phyloP scores from a whole-genome alignment of 2,329 filamentous ascomycete species.

The Trichoderma gracile region DNA sequence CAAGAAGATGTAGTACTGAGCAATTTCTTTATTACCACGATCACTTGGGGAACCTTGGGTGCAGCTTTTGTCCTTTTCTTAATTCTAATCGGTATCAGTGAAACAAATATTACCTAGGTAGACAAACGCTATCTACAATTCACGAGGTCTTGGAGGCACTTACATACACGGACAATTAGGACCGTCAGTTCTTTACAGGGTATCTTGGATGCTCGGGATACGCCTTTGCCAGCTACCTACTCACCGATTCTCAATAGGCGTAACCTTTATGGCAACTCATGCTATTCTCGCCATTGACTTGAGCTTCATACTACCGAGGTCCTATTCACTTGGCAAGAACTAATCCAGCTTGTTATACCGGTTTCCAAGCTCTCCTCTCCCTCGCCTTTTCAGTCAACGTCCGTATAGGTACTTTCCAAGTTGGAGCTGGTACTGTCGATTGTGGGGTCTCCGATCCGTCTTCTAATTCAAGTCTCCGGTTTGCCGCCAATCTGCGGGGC shows the following conservation, averaged over 20 bases:
- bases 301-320: background rate
- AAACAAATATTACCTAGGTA: background rate
- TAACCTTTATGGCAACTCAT: background rate
- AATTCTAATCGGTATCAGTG: background rate
- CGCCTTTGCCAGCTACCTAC: no score
- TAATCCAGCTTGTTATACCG: background rate
- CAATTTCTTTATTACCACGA: background rate
- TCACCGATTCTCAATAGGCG: no score
- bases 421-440: slow-evolving; percentile 1
- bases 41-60: no score
- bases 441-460: slow-evolving; percentile 15
- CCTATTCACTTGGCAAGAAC: background rate
- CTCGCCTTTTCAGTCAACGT: background rate
- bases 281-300: background rate
- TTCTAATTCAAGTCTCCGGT: slow-evolving; percentile 21
- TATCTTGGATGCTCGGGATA: no score
- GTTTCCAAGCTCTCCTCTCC: background rate
- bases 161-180: no score
- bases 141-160: no score
- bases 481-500: slow-evolving; percentile 13
- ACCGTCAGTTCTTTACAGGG: no score
- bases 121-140: no score
- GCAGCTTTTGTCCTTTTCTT: background rate
- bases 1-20: background rate
- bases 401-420: background rate